phyloP scores from a whole-genome alignment of 805 yeast genomes.

The Kodamaea fukazawae region DNA sequence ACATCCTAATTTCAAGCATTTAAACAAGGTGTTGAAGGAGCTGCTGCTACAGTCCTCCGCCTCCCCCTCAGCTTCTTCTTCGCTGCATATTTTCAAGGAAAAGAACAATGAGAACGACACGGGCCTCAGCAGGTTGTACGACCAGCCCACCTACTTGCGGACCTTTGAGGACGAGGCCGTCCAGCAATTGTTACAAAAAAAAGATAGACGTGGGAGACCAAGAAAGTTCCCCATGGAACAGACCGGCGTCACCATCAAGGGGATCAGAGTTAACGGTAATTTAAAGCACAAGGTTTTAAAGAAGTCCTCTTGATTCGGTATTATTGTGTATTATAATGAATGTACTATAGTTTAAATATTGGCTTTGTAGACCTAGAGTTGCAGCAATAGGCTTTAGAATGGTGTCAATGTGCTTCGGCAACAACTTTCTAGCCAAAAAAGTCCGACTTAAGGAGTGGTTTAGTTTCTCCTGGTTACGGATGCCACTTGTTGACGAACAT shows the following conservation, averaged over 20 bases:
- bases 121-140: constrained; percentile 19
- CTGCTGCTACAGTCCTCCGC: constrained; percentile 1
- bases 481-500: too few relatives aligned
- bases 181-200: constrained; percentile 33
- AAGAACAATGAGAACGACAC: constrained; percentile 4
- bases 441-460: too few relatives aligned
- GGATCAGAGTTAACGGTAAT: constrained; percentile 39
- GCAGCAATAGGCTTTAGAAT: too few relatives aligned
- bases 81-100: constrained; percentile 3
- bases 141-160: constrained; percentile 30
- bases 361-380: too few relatives aligned
- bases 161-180: constrained; percentile 33
- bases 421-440: too few relatives aligned
- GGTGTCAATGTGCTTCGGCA: too few relatives aligned
- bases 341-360: constrained; percentile 7
- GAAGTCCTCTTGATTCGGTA: constrained; percentile 5
- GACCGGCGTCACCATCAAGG: constrained; percentile 43
- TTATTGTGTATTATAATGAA: constrained; percentile 1
- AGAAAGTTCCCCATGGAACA: constrained; percentile 48
- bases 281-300: constrained; percentile 10
- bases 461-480: too few relatives aligned
- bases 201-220: constrained; percentile 50
- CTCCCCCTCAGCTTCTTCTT: constrained; percentile 1
- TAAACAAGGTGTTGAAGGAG: constrained; percentile 29
- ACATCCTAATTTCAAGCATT: constrained; percentile 41